Evolutionary conservation across 1,284 basidiomycete genomes (phyloP).

Genomic region (Wolfiporia cocos): DNA sequence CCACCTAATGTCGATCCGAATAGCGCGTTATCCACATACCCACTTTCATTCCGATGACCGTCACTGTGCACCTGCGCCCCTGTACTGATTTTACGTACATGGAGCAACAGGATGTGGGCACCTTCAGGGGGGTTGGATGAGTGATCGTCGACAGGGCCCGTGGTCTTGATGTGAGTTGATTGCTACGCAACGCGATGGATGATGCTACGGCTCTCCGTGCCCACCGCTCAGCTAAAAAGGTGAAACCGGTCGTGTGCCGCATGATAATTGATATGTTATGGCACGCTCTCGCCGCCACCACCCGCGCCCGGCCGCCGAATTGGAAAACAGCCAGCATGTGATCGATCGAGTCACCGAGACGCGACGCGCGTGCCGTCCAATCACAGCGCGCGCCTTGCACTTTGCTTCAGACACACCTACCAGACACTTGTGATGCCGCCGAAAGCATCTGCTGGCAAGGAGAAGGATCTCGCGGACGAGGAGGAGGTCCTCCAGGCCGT

Average conservation of each 20-base stretch:
- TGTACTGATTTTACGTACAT: no score
- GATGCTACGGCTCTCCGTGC: no score
- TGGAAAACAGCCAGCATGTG: no score
- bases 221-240: no score
- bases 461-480: conserved; percentile 54
- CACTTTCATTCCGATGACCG: conserved; percentile 43
- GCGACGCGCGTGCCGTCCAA: conserved; percentile 10
- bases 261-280: no score
- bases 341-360: conserved; percentile 18
- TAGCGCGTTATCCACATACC: conserved; percentile 36
- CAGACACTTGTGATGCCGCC: conserved; percentile 47
- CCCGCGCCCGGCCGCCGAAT: no score
- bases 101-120: no score
- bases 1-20: conserved; percentile 29
- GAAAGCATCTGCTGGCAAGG: conserved; percentile 52
- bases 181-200: no score
- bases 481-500: conserved; percentile 88
- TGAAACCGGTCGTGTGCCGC: no score
- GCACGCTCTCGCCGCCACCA: no score
- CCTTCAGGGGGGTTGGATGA: no score
- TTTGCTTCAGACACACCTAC: neutral
- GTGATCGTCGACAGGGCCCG: conserved; percentile 2
- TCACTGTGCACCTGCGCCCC: no score
- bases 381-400: neutral
- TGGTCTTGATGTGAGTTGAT: neutral